A percentile compares a stretch with the other conserved stretches of the same genome.
These are phyloP conservation scores for Phytophthora megakarya DNA, from an alignment of 352 stramenopile species.

Conservation along the genomic window DNA sequence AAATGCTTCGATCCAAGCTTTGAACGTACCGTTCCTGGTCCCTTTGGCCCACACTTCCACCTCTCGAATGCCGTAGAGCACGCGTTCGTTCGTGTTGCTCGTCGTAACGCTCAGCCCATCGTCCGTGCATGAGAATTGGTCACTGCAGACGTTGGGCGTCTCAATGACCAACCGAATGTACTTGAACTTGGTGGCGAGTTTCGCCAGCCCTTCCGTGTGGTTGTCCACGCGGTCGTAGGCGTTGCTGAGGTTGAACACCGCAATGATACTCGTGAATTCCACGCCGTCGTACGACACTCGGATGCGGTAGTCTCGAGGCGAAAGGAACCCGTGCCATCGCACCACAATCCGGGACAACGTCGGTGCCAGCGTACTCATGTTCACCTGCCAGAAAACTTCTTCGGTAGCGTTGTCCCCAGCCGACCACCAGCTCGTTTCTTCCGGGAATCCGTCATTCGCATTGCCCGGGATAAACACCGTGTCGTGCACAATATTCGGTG, in stretches of 20 bases:
- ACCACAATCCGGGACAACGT: slow-evolving; percentile 65
- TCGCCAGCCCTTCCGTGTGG: slow-evolving; percentile 50
- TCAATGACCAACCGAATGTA: slow-evolving; percentile 63
- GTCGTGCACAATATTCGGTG: slow-evolving; percentile 65
- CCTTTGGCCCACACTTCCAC: slow-evolving; percentile 73
- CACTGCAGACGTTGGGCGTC: slow-evolving; percentile 52
- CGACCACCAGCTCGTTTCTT: slow-evolving; percentile 83
- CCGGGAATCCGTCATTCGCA: slow-evolving; percentile 72
- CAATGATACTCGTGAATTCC: slow-evolving; percentile 65
- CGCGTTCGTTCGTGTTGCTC: slow-evolving; percentile 53
- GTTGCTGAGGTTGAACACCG: slow-evolving; percentile 43
- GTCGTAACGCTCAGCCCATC: slow-evolving; percentile 24
- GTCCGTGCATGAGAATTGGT: slow-evolving; percentile 47
- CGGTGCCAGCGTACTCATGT: slow-evolving; percentile 56
- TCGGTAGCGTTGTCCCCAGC: slow-evolving; percentile 50
- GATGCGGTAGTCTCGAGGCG: slow-evolving; percentile 57
- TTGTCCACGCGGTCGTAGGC: slow-evolving; percentile 76
- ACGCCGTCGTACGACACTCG: slow-evolving; percentile 65
- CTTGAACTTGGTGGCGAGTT: slow-evolving; percentile 50
- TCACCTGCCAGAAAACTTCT: slow-evolving; percentile 75
- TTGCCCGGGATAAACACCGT: slow-evolving; percentile 63
- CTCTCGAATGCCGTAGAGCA: slow-evolving; percentile 81
- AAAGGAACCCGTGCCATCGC: slow-evolving; percentile 78
- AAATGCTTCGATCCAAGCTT: too few relatives aligned
- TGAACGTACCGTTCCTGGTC: slow-evolving; percentile 47